Evolutionary conservation across 2,329 filamentous ascomycete genomes (phyloP).

Genomic region (Microdochium paspali): DNA sequence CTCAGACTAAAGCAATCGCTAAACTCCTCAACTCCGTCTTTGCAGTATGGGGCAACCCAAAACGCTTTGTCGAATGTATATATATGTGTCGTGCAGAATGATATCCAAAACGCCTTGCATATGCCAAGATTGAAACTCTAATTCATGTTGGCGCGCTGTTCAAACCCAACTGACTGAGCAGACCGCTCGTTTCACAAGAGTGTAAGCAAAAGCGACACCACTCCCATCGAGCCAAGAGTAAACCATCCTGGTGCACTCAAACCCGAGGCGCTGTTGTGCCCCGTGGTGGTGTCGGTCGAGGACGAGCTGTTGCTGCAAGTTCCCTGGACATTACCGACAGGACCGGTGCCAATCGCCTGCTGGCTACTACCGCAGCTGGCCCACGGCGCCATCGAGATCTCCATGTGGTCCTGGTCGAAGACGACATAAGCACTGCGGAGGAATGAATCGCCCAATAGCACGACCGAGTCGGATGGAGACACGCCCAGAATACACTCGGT

Average conservation of each 20-base stretch:
- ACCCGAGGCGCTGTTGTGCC: not conserved
- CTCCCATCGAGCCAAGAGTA: not conserved
- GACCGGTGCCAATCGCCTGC: conserved; percentile 26
- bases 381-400: conserved; percentile 25
- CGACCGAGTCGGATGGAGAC: conserved; percentile 4
- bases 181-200: not conserved
- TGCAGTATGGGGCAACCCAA: too few species aligned
- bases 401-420: conserved; percentile 29
- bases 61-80: too few species aligned
- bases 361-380: conserved; percentile 27
- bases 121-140: too few species aligned
- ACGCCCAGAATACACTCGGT: conserved; percentile 8
- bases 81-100: too few species aligned
- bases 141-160: too few species aligned
- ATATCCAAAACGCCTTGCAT: not conserved
- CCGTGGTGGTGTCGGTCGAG: not conserved
- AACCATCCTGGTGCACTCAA: not conserved
- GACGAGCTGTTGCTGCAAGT: not conserved
- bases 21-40: too few species aligned
- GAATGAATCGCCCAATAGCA: conserved; percentile 33
- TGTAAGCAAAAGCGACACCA: not conserved
- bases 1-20: too few species aligned
- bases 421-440: conserved; percentile 33
- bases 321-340: conserved; percentile 10
- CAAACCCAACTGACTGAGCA: too few species aligned